Evolutionary conservation across 2,329 filamentous ascomycete genomes (phyloP), one percentile per base, ranked within the genome.

Genomic region (Diaporthe humulicola): DNA sequence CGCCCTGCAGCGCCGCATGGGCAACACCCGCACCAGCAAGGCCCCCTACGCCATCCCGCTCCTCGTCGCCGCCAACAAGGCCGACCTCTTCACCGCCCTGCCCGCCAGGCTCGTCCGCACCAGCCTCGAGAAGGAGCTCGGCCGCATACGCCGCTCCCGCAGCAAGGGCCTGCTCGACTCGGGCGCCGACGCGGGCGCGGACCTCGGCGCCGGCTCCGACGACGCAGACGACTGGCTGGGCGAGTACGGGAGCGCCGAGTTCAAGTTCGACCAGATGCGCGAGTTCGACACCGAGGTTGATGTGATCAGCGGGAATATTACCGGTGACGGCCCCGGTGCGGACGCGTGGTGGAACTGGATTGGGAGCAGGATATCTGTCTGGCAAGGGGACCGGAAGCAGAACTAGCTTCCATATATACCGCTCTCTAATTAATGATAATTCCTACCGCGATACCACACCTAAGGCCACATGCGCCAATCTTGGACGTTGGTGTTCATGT

Each of bases 271-370:
- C 71, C 91, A 96, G 85, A 92, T 98, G 90, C 90, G 93, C 79
- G 95, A 98, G 81, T 95, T 95, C 78, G 93, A 95, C 70, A 88
- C 97, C 28, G 90, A 92, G 52, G 90, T 98, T 12, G 92, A 94
- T 57, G 92, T 98, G 4, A 81, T 93, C 19, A 93, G 94, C 0
- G 96, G 96, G 14, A 96, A 92, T 83, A 91, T 93, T 76, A 86
- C 82, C 82, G 90, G 82, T 81, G 90, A 93, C 71, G 92, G 90
- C 14, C 88, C 92, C n/a, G 93, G 93, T 36, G 91, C 95, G 42
- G 92, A 93, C 73, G 93, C 91, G 83, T 98, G 96, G 96, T 98
- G 95, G 91, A 90, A 90, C 79, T 98, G 96, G 96, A 92, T 98
- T 81, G 94, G 92, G 2, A 89, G 93, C 81, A 91, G 93, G 80